These are phyloP conservation scores for Penicillium sp. DNA, from an alignment of 2,329 filamentous ascomycete genomes.

Conservation along the genomic window DNA sequence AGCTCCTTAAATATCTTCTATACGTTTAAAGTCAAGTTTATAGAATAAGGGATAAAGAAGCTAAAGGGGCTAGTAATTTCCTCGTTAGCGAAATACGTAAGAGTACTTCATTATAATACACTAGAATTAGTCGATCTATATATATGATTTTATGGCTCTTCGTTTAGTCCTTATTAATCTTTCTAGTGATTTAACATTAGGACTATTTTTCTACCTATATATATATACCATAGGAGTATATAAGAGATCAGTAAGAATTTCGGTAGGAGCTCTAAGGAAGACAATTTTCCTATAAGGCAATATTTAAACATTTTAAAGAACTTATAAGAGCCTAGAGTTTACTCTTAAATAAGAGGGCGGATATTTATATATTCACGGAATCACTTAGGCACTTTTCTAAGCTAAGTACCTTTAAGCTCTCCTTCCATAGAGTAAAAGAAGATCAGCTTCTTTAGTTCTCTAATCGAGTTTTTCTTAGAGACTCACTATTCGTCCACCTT, in stretches of 20 bases:
- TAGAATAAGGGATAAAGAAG: neutral
- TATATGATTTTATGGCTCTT: neutral
- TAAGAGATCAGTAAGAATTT: neutral
- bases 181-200: neutral
- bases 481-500: neutral
- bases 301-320: neutral
- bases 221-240: neutral
- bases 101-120: neutral
- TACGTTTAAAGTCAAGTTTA: neutral
- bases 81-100: neutral
- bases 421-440: neutral
- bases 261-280: neutral
- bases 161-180: neutral
- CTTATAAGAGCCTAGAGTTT: neutral
- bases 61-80: neutral
- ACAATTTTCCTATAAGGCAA: neutral
- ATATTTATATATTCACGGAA: neutral
- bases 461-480: neutral
- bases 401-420: neutral
- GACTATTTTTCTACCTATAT: slow-evolving; percentile 1
- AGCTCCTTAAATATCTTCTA: neutral
- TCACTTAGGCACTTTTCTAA: neutral
- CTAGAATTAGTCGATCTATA: neutral
- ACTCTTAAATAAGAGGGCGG: neutral
- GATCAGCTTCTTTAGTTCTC: slow-evolving; percentile 2